Base-by-base conservation (phyloP, 495 filamentous ascomycete genomes). In the Trichoderma parareesei region DNA sequence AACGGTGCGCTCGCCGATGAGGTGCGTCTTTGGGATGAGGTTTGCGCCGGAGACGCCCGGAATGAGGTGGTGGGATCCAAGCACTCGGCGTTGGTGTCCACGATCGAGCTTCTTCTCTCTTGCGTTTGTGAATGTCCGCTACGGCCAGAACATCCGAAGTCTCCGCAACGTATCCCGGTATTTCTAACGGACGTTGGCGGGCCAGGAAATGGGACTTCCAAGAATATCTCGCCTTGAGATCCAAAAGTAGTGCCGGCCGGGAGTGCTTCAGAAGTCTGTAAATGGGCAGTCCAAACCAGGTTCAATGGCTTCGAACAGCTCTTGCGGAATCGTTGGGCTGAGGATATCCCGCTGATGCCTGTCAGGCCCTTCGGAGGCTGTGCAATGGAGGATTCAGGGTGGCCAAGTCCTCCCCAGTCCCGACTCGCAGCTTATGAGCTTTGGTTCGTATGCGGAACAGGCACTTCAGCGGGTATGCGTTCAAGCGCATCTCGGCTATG, bases 81-180 rank as follows among this genome's bases (percentile, higher is more conserved):
- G 9, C 10, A 2, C 33, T 57, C 20, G 27, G 10, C 4, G 16
- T 57, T 27, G 8, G 37, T 10, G 27, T 13, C 18, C 27, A 57
- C 11, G 33, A 20, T 35, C 37, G 53, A n/a, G 27, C 27, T 27
- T 57, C 53, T 57, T 38, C 2, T 27, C 33, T 57, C 14, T n/a
- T 57, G 53, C 53, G 53, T 57, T 57, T 57, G 53, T 14, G 8
- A 57, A n/a, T 57, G 7, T 37, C 53, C 53, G 37, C 53, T 11
- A 35, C 53, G 53, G 53, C 13, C 18, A 35, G 53, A 57, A 57
- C 16, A 37, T 57, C 49, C 53, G 53, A 33, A 33, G 53, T 10
- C 33, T 57, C 27, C 33, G 53, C 33, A 38, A 13, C 37, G 4
- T 13, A 57, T 9, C 27, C 18, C 27, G 8, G 53, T 8, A 14